Evolutionary conservation across 768 basidiomycete genomes (phyloP), one percentile per base, ranked within the genome.

Genomic region (Nidula microcarpa): DNA sequence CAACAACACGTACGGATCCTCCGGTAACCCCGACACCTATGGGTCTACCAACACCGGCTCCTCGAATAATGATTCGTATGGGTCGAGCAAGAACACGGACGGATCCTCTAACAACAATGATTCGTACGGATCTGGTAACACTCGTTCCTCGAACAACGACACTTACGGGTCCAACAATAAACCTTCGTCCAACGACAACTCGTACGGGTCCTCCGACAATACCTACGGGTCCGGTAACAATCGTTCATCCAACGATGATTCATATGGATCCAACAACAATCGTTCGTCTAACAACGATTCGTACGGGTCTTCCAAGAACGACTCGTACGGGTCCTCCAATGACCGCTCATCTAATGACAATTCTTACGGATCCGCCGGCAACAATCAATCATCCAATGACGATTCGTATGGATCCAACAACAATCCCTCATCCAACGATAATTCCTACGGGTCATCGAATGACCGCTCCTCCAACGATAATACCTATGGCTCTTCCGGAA

Each of bases 401-500:
- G 56, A 60, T 41, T 36, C 56, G 33, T 63, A 62, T 34, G 61
- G 65, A 13, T 53, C 56, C 34, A 54, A 49, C 16, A 62, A 60
- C 43, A 57, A 64, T 39, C 63, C 62, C 16, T 56, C 45, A 7
- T 41, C 39, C 39, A 41, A 41, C 39, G 13, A 16, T 41, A 50
- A 62, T 34, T 49, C 53, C 48, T 59, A 66, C 44, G 61, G 65
- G n/a, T 65, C 65, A 43, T 66, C 61, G 53, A 59, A 67, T 48
- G 51, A 64, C 50, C 57, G 56, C 2, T 23, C 44, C 44, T 16
- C 13, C 39, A 41, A 16, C 39, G 39, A 16, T 4, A 46, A 62
- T 34, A 64, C 65, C 9, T 16, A 54, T 37, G 30, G 43, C 33
- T 60, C 61, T 14, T 45, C 34, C 33, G 56, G 60, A 47, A 44